Conservation (phyloP, 1,284 basidiomycete genomes). For the Ganoderma multipileum region DNA sequence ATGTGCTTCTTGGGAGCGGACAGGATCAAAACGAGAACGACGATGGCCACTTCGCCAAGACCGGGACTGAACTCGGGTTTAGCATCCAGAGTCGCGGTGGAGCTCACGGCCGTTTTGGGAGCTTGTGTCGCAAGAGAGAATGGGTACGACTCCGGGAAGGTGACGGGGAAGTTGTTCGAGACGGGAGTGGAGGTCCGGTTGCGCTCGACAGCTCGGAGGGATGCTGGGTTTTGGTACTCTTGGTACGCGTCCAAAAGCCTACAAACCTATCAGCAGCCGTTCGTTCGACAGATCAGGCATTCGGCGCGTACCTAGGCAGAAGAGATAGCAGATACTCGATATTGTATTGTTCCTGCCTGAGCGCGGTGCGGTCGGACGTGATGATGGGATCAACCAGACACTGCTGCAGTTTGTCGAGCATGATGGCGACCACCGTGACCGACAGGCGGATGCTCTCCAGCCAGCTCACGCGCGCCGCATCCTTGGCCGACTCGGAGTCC, state of each 20-base stretch:
- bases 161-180: conserved; percentile 74
- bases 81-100: conserved; percentile 52
- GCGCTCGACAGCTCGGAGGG: conserved; percentile 74
- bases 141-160: conserved; percentile 94
- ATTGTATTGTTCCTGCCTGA: conserved; percentile 90
- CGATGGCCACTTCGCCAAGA: conserved; percentile 87
- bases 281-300: not conserved
- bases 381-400: conserved; percentile 76
- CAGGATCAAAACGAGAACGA: conserved; percentile 84
- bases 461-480: conserved; percentile 87
- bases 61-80: conserved; percentile 75
- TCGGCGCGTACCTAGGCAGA: conserved; percentile 71
- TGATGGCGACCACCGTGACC: conserved; percentile 86
- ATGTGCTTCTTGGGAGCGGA: conserved; percentile 84
- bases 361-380: conserved; percentile 62
- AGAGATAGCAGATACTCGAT: conserved; percentile 90
- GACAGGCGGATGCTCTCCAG: conserved; percentile 89
- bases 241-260: conserved; percentile 88
- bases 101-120: conserved; percentile 58
- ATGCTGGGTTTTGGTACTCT: conserved; percentile 78
- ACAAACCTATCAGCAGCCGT: conserved; percentile 27
- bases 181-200: conserved; percentile 67
- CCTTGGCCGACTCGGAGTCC: conserved; percentile 70
- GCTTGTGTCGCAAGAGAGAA: conserved; percentile 83
- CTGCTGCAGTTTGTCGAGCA: conserved; percentile 90